Evolutionary conservation across 2,329 filamentous ascomycete species (phyloP).

Genomic region (Aspergillus sclerotialis): DNA sequence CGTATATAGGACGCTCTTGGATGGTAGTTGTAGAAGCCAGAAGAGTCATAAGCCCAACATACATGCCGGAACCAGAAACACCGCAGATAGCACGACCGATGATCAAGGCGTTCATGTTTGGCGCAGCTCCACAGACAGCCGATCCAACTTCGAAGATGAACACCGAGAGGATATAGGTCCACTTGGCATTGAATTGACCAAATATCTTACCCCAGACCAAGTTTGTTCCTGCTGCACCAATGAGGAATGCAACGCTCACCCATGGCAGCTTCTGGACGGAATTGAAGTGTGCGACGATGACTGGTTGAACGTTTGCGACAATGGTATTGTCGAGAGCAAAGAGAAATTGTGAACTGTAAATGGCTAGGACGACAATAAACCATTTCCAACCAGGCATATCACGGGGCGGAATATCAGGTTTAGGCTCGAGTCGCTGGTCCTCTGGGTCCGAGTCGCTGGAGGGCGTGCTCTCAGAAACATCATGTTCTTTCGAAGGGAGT

Average conservation of each 20-base stretch:
- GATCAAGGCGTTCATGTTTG: constrained; percentile 42
- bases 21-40: background rate
- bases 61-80: constrained; percentile 23
- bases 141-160: constrained; percentile 20
- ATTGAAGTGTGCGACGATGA: constrained; percentile 33
- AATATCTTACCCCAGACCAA: constrained; percentile 32
- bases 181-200: constrained; percentile 39
- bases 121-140: constrained; percentile 37
- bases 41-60: constrained; percentile 13
- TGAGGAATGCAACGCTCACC: constrained; percentile 37
- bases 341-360: constrained; percentile 33
- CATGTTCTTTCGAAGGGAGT: too few species aligned
- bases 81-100: constrained; percentile 26
- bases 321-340: constrained; percentile 42
- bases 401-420: too few species aligned
- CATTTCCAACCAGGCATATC: constrained; percentile 5
- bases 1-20: constrained; percentile 17
- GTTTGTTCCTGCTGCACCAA: constrained; percentile 36
- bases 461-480: too few species aligned
- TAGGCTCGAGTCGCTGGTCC: too few species aligned
- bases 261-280: constrained; percentile 36
- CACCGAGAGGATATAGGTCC: constrained; percentile 28
- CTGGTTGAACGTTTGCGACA: constrained; percentile 41
- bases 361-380: constrained; percentile 14
- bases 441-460: background rate